phyloP scores from a whole-genome alignment of 805 yeast species.

The Yarrowia yakushimensis region DNA sequence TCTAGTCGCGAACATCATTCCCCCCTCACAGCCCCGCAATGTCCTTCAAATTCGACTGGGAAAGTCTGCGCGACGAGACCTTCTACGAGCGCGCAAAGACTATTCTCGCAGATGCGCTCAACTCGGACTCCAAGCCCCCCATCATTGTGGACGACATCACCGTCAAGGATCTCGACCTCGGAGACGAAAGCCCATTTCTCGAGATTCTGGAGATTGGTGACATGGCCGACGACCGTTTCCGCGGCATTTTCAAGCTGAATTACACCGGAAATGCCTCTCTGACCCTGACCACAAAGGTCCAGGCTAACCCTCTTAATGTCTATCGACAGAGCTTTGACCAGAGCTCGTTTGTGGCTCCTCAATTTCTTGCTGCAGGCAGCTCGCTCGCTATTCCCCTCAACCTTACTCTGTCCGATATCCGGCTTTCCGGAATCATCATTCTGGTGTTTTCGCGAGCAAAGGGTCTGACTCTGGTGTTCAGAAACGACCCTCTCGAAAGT shows the following conservation, averaged over 20 bases:
- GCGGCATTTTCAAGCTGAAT: conserved; percentile 62
- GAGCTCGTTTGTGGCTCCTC: conserved; percentile 57
- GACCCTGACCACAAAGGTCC: conserved; percentile 68
- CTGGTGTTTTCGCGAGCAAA: conserved; percentile 77
- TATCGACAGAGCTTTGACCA: conserved; percentile 44
- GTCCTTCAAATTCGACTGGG: conserved; percentile 69
- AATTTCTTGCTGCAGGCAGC: conserved; percentile 60
- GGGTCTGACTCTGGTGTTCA: conserved; percentile 80
- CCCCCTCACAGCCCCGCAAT: conserved; percentile 27
- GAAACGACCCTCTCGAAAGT: conserved; percentile 83
- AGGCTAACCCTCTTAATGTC: conserved; percentile 78
- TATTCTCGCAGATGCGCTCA: conserved; percentile 36
- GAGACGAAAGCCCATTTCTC: conserved; percentile 67
- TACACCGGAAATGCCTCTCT: conserved; percentile 73
- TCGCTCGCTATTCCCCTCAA: conserved; percentile 76
- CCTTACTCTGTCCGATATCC: conserved; percentile 66
- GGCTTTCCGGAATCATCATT: conserved; percentile 75
- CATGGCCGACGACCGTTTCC: conserved; percentile 55
- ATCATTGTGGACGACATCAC: conserved; percentile 45
- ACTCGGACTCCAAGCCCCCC: conserved; percentile 36
- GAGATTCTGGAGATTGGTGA: conserved; percentile 79
- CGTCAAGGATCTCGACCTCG: conserved; percentile 68
- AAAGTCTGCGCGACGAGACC: conserved; percentile 62
- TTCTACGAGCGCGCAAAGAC: conserved; percentile 55
- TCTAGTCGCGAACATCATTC: not conserved